Evolutionary conservation across 441 rosid species (phyloP).

Genomic region (Pelargonium cotyledonis): DNA sequence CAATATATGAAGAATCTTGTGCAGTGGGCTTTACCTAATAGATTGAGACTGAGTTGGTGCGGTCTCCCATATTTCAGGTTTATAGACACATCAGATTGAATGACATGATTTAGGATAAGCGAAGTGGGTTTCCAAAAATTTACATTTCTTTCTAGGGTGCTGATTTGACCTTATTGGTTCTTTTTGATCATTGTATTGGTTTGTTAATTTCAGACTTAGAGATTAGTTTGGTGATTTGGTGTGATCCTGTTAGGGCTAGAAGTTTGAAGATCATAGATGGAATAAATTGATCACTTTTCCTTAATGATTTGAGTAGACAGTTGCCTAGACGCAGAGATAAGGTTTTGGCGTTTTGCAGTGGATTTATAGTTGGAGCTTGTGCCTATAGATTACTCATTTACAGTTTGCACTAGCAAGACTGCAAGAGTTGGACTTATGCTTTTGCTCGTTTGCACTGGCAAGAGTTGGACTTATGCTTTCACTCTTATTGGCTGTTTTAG

Average conservation of each 20-base stretch:
- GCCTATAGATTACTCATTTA: background rate
- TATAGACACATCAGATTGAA: background rate
- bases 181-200: background rate
- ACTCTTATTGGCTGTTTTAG: background rate
- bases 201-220: background rate
- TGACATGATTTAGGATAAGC: too few species aligned
- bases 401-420: background rate
- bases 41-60: background rate
- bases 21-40: background rate
- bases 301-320: background rate
- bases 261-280: too few species aligned
- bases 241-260: background rate
- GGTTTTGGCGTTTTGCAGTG: background rate
- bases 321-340: background rate
- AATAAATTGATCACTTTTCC: too few species aligned
- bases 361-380: slow-evolving; percentile 1
- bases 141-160: background rate
- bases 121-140: too few species aligned
- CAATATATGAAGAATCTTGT: background rate
- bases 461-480: background rate
- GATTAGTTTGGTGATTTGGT: background rate
- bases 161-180: background rate
- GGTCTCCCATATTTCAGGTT: background rate
- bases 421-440: background rate
- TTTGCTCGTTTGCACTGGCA: background rate